These are phyloP conservation scores for Xylariaceae sp. DNA, from an alignment of 2,329 filamentous ascomycete genomes.

Conservation along the genomic window DNA sequence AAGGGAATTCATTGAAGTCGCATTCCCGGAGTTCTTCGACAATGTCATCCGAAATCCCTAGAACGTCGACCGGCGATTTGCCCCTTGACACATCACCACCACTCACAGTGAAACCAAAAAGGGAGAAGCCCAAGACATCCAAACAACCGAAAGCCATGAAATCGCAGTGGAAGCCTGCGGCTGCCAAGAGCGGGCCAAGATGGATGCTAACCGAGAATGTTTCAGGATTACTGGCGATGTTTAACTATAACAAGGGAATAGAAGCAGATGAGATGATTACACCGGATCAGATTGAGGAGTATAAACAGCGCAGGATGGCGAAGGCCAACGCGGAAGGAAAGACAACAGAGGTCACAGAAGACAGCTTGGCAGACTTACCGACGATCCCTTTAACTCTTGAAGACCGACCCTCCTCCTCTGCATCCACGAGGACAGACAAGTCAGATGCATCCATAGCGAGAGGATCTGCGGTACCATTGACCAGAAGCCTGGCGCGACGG, in stretches of 20 bases:
- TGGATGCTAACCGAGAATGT: conserved; percentile 54
- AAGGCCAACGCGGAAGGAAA: conserved; percentile 30
- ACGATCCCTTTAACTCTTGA: conserved; percentile 48
- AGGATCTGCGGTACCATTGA: conserved; percentile 19
- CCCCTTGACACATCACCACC: conserved; percentile 17
- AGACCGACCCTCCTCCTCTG: conserved; percentile 40
- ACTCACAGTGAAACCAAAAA: conserved; percentile 33
- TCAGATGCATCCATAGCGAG: conserved; percentile 1
- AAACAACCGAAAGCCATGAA: conserved; percentile 22
- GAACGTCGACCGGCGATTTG: conserved; percentile 2
- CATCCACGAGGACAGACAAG: conserved; percentile 33
- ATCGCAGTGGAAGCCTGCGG: conserved; percentile 26
- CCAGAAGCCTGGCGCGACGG: conserved; percentile 22
- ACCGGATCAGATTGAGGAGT: conserved; percentile 45
- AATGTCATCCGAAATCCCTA: background rate
- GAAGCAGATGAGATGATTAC: conserved; percentile 58
- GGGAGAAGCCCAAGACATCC: conserved; percentile 35
- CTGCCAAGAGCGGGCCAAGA: conserved; percentile 35
- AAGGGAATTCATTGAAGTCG: conserved; percentile 6
- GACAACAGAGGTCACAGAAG: conserved; percentile 28
- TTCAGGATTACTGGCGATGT: conserved; percentile 50
- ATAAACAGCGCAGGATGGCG: conserved; percentile 38
- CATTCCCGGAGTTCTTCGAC: conserved; percentile 10
- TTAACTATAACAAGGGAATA: conserved; percentile 39
- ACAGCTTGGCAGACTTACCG: conserved; percentile 37